These are phyloP conservation scores for Phanerodontia chrysosporium DNA, from an alignment of 768 basidiomycete genomes.

Conservation along the genomic window DNA sequence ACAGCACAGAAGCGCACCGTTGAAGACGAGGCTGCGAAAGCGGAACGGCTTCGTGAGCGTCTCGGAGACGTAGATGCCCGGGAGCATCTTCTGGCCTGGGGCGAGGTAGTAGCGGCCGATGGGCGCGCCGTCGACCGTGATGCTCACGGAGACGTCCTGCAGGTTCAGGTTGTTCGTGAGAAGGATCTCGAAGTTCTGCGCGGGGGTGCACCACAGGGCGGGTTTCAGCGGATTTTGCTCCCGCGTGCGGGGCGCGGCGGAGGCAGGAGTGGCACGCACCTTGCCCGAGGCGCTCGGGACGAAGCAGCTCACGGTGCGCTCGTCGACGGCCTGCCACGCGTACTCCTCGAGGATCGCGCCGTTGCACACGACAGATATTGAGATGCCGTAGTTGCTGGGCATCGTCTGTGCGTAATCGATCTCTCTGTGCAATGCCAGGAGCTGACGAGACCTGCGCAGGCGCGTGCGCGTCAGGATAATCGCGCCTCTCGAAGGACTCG, in stretches of 20 bases:
- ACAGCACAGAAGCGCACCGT: background rate
- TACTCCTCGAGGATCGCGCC: conserved; percentile 1
- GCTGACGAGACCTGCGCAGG: background rate
- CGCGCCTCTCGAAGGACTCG: background rate
- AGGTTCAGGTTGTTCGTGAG: background rate
- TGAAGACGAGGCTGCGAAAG: background rate
- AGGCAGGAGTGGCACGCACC: background rate
- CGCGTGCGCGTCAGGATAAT: background rate
- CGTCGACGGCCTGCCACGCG: background rate
- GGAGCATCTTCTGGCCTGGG: background rate
- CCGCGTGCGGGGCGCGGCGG: background rate
- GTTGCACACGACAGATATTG: background rate
- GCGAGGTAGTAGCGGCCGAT: conserved; percentile 7
- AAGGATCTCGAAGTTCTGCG: conserved; percentile 2
- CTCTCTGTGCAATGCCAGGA: background rate
- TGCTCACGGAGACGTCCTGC: conserved; percentile 4
- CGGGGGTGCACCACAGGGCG: too few species aligned
- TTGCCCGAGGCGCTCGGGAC: conserved; percentile 3
- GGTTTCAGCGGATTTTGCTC: background rate
- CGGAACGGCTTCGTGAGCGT: background rate
- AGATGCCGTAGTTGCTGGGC: background rate
- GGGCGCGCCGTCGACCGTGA: background rate
- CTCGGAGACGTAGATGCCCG: conserved; percentile 4
- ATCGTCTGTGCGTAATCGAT: background rate
- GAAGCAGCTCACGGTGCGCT: conserved; percentile 3